These are phyloP conservation scores for Pinus taeda DNA, from an alignment of 75 land plant species.

Conservation along the genomic window DNA sequence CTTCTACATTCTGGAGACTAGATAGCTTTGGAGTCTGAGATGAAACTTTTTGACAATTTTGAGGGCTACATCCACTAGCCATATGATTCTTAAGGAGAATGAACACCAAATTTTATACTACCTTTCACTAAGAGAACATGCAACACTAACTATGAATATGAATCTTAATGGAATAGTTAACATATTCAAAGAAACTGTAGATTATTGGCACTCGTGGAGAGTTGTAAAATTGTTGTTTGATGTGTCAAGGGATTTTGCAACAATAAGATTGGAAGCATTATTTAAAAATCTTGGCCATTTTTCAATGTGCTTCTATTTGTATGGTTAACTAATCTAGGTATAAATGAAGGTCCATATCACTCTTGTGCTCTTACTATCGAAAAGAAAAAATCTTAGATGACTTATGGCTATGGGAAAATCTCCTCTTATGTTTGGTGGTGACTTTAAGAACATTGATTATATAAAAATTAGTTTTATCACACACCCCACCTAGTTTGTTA, in stretches of 20 bases:
- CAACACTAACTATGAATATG: constrained; percentile 28
- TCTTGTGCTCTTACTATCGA: constrained; percentile 43
- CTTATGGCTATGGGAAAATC: not conserved
- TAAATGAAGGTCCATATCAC: constrained; percentile 78
- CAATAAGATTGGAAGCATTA: constrained; percentile 63
- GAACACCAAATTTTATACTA: constrained; percentile 41
- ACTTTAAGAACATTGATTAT: no score
- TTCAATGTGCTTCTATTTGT: constrained; percentile 95
- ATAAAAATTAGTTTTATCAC: constrained; percentile 49
- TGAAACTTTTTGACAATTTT: no score
- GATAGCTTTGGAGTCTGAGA: no score
- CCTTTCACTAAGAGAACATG: constrained; percentile 40
- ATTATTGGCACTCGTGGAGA: constrained; percentile 46
- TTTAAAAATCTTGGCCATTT: constrained; percentile 92
- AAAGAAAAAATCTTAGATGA: constrained; percentile 85
- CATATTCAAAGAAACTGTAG: constrained; percentile 39
- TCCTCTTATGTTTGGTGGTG: no score
- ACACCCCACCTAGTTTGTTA: constrained; percentile 68
- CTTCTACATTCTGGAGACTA: no score
- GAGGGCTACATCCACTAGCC: no score
- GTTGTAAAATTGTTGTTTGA: constrained; percentile 36
- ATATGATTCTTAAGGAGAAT: no score
- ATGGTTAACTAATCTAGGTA: constrained; percentile 79
- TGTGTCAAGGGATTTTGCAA: constrained; percentile 76
- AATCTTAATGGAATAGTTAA: constrained; percentile 20